Evolutionary conservation across 2,329 filamentous ascomycete genomes (phyloP), one percentile per base, ranked within the genome.

Genomic region (Penicillium verrucosum): DNA sequence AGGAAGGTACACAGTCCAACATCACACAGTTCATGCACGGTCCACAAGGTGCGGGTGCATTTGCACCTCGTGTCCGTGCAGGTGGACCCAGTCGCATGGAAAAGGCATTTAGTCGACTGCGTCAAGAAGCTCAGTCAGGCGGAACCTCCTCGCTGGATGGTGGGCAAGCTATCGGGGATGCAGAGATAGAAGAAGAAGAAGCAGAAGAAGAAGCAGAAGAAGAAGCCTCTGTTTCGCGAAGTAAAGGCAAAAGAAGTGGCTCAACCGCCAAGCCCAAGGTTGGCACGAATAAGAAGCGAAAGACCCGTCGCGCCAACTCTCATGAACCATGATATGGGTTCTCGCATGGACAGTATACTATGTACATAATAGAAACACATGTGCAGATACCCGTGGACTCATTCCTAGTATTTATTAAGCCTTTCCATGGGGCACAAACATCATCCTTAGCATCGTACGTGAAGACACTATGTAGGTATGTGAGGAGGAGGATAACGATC

Each of bases 21-120:
- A 96, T 99, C 63, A 99, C 94, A n/a, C 82, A 87, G 25, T 99
- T 87, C 73, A 97, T 97, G 71, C 84, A 85, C 12, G 93, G 93
- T 2, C 63, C 70, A n/a, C 69, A 58, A 51, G 76, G 69, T 12
- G 82, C 78, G 37, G 83, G 87, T 59, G 84, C 82, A 0, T 92
- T 90, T 76, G 89, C 83, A 25, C 90, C 89, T 0, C 82, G 89
- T 54, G 85, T 87, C 60, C 84, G 79, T 54, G 74, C 78, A 27
- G 81, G 77, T 12, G 83, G 83, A 57, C 85, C 83, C 37, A 92
- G 88, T 68, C 88, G 89, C 73, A 82, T 95, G 88, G 85, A 85
- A 43, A 87, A 85, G 53, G 90, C 90, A 0, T 85, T 94, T 54
- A 83, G 82, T 56, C 85, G 81, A 70, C 77, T 95, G 54, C 84